Base-by-base conservation (phyloP, 805 yeast species). In the Clavispora asparagi region DNA sequence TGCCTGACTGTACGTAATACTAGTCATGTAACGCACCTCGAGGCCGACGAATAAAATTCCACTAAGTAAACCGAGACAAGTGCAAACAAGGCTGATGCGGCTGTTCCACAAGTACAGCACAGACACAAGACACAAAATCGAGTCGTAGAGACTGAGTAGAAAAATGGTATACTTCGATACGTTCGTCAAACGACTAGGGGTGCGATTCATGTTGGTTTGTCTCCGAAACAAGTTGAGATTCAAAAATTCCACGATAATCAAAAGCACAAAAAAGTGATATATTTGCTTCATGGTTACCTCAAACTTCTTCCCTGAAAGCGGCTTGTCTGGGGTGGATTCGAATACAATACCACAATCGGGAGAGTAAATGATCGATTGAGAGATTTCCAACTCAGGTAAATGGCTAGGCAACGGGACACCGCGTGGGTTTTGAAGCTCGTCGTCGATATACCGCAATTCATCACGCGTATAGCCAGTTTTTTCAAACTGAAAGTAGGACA, bases 301-400 rank as follows among this genome's bases (percentile, higher is more conserved):
- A 42, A 68, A 63, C 49, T 82, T 78, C n/a, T 76, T 65, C 1
- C 97, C 97, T 6, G 65, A 46, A 30, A 70, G 53, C 4, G 46
- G 47, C 4, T 45, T 43, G 6, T 48, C 49, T 7, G 51, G 45
- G 29, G 55, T 53, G 26, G 54, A 55, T 29, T 50, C 61, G 5
- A 87, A 49, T 2, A 77, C 60, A 2, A 84, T 58, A 0, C 91
- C 95, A 70, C 98, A 91, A 60, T 91, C 96, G 0, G 97, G 97
- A 0, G 96, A 88, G 58, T 87, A 90, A 16, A 88, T 48, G 12
- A 88, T 51, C 7, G 85, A 89, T 10, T 75, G 64, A 2, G 74
- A 61, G 9, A 91, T 56, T 29, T 66, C 67, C 14, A 91, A 52
- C 0, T 63, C 56, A 0, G 97, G 97, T 6, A 83, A 59, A 1